Evolutionary conservation across 2,329 filamentous ascomycete genomes (phyloP).

Genomic region (Diplodia sapinea): DNA sequence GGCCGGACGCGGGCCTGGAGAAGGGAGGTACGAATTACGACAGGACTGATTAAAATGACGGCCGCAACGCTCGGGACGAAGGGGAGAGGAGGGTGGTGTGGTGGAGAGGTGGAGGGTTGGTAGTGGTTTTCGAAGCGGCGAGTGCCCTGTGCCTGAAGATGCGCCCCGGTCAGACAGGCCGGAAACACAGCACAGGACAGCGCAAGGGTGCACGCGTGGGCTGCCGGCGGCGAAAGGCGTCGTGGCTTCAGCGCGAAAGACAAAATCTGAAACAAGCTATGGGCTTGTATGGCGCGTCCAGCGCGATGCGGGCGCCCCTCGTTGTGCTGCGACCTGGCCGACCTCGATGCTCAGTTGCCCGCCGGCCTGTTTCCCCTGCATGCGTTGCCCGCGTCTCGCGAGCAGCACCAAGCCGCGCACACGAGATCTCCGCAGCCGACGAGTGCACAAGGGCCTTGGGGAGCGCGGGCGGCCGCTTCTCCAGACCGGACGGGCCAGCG

Average conservation of each 20-base stretch:
- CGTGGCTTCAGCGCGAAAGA: slow-evolving; percentile 26
- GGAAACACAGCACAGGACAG: slow-evolving; percentile 25
- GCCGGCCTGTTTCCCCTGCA: slow-evolving; percentile 1
- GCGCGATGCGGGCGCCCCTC: slow-evolving; percentile 5
- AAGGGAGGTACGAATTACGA: slow-evolving; percentile 31
- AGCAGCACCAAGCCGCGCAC: not conserved
- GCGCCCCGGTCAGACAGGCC: slow-evolving; percentile 8
- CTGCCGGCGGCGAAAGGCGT: slow-evolving; percentile 17
- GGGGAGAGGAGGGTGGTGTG: slow-evolving; percentile 5
- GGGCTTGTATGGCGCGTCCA: slow-evolving; percentile 13
- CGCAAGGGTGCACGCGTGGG: slow-evolving; percentile 22
- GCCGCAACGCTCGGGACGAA: slow-evolving; percentile 28
- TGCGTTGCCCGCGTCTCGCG: slow-evolving; percentile 1
- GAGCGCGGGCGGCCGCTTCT: slow-evolving; percentile 17
- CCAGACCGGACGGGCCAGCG: slow-evolving; percentile 21
- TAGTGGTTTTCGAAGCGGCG: slow-evolving; percentile 8
- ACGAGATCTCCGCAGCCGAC: not conserved
- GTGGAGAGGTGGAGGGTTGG: slow-evolving; percentile 10
- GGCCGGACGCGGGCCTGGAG: slow-evolving; percentile 25
- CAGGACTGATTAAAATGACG: slow-evolving; percentile 29
- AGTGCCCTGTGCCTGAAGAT: slow-evolving; percentile 28
- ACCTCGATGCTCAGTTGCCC: not conserved
- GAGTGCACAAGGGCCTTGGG: not conserved
- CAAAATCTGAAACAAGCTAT: slow-evolving; percentile 20
- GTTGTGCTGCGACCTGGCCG: not conserved